Conservation (phyloP, 2,329 filamentous ascomycete species). For the Fusarium penzigii region DNA sequence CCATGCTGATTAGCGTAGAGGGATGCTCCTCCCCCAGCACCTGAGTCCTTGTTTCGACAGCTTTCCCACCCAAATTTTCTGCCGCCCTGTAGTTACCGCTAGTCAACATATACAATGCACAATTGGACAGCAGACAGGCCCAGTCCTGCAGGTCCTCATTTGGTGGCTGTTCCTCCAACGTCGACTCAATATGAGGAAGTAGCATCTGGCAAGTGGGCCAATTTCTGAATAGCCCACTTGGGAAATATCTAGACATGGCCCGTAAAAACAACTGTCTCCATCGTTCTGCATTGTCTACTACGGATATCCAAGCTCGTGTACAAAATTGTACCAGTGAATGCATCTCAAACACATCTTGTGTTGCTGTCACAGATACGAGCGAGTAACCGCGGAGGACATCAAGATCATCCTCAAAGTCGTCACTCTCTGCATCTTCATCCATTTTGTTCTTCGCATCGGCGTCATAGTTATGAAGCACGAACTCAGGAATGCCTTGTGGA, state of each 20-base stretch:
- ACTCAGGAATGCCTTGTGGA: conserved; percentile 5
- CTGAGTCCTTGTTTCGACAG: background rate
- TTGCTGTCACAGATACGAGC: background rate
- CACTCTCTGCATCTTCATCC: background rate
- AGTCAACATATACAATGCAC: background rate
- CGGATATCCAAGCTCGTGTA: conserved; percentile 1
- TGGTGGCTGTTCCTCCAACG: background rate
- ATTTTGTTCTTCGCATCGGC: background rate
- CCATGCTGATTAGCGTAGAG: too few relatives aligned
- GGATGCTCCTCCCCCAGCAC: too few relatives aligned
- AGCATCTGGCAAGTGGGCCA: conserved; percentile 3
- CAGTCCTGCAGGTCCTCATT: background rate
- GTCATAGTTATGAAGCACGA: conserved; percentile 2
- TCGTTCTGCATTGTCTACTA: background rate
- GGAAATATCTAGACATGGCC: background rate
- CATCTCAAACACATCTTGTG: conserved; percentile 1
- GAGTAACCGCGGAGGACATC: conserved; percentile 13
- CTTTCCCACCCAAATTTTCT: background rate
- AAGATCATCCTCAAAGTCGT: conserved; percentile 12
- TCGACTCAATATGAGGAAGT: conserved; percentile 3
- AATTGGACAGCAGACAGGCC: background rate
- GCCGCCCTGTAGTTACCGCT: background rate
- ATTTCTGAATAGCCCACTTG: background rate
- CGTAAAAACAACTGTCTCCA: background rate
- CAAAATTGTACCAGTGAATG: conserved; percentile 1